Evolutionary conservation across 2,329 filamentous ascomycete genomes (phyloP).

Genomic region (Neurospora crassa): DNA sequence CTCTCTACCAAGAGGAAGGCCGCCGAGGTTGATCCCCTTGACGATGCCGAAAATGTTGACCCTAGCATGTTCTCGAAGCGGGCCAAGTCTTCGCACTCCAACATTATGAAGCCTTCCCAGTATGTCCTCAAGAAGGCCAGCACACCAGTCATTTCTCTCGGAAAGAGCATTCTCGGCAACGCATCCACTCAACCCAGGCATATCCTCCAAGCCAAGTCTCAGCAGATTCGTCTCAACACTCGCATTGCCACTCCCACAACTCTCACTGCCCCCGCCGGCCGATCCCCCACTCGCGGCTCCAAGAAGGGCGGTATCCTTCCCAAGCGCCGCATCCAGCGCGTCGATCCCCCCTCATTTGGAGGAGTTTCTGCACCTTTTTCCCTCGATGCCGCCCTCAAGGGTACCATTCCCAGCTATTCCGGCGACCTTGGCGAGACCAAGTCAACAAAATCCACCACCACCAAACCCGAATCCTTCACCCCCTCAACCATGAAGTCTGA

Average conservation of each 20-base stretch:
- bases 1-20: slow-evolving; percentile 49
- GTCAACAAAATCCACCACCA: slow-evolving; percentile 20
- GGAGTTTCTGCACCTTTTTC: slow-evolving; percentile 60
- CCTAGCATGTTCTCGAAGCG: slow-evolving; percentile 49
- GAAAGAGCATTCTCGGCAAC: slow-evolving; percentile 25
- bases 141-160: slow-evolving; percentile 19
- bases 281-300: slow-evolving; percentile 60
- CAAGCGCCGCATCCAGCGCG: slow-evolving; percentile 55
- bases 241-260: slow-evolving; percentile 40
- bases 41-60: slow-evolving; percentile 54
- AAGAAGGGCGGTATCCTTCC: slow-evolving; percentile 54
- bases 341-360: slow-evolving; percentile 59
- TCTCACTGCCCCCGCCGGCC: slow-evolving; percentile 62
- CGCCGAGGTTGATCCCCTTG: slow-evolving; percentile 35
- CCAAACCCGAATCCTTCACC: slow-evolving; percentile 26
- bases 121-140: slow-evolving; percentile 36
- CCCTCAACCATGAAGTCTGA: slow-evolving; percentile 46
- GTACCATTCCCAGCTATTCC: slow-evolving; percentile 57
- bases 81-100: slow-evolving; percentile 40
- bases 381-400: slow-evolving; percentile 72
- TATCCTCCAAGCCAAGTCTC: slow-evolving; percentile 44
- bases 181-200: slow-evolving; percentile 29
- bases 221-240: slow-evolving; percentile 35
- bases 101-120: slow-evolving; percentile 38
- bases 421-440: slow-evolving; percentile 22